Conservation (phyloP, 208 protist genomes). For the Tritrichomonas foetus region DNA sequence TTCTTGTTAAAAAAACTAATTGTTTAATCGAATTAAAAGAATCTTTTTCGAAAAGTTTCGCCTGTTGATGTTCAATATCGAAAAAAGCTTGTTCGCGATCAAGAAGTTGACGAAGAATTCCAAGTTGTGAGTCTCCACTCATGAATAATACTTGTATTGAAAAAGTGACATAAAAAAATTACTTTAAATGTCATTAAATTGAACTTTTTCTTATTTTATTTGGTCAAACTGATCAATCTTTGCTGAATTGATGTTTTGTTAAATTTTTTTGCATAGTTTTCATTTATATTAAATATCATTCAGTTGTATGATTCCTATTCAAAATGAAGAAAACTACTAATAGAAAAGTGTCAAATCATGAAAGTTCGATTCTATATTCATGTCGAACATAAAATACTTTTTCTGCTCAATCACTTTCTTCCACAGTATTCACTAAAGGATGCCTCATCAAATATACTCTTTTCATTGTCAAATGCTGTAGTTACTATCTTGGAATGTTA, state of each 20-base stretch:
- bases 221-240: background rate
- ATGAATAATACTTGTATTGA: background rate
- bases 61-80: slow-evolving; percentile 12
- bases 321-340: background rate
- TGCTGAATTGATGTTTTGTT: background rate
- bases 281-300: background rate
- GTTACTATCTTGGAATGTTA: too few species aligned
- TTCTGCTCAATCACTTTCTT: background rate
- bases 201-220: background rate
- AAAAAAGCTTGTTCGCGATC: slow-evolving; percentile 19
- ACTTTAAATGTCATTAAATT: background rate
- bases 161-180: background rate
- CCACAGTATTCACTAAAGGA: too few species aligned
- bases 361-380: background rate
- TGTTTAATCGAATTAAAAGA: slow-evolving; percentile 29
- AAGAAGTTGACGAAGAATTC: background rate
- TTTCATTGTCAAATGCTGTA: too few species aligned
- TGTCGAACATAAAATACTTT: background rate
- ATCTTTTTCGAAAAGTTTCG: background rate
- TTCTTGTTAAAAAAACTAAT: background rate
- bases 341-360: background rate
- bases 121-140: background rate
- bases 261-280: background rate
- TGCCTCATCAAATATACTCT: too few species aligned
- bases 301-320: background rate